Evolutionary conservation across 192 early-diverging fungal genomes (phyloP).

Genomic region (Mortierella claussenii): DNA sequence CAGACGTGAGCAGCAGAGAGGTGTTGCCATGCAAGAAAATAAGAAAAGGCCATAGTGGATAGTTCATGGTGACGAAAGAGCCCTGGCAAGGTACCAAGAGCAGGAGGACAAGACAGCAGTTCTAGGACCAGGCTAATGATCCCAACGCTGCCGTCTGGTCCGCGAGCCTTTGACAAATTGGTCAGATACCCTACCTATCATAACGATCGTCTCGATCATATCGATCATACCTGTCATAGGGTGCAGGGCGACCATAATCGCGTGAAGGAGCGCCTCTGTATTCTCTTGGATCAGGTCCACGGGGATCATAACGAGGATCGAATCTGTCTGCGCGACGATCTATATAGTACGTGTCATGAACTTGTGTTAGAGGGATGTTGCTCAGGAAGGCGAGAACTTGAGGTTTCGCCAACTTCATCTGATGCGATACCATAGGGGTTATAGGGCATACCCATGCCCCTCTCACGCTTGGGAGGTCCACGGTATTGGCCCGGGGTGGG

Average conservation of each 20-base stretch:
- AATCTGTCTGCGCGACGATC: conserved; percentile 56
- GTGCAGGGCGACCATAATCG: conserved; percentile 48
- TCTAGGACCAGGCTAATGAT: not conserved
- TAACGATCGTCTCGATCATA: conserved; percentile 25
- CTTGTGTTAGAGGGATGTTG: not conserved
- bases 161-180: conserved; percentile 30
- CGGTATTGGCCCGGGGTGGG: conserved; percentile 85
- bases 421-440: conserved; percentile 27
- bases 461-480: conserved; percentile 75
- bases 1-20: too few relatives aligned
- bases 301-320: conserved; percentile 59
- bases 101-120: not conserved
- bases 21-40: not conserved
- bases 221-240: conserved; percentile 52
- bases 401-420: conserved; percentile 23
- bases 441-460: conserved; percentile 42
- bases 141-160: not conserved
- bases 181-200: conserved; percentile 38
- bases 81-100: conserved; percentile 37
- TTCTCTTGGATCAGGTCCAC: conserved; percentile 53
- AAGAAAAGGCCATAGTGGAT: conserved; percentile 1
- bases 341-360: not conserved
- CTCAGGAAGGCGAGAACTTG: conserved; percentile 26
- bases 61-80: conserved; percentile 20
- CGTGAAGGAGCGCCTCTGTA: conserved; percentile 47